Evolutionary conservation across 2,329 filamentous ascomycete species (phyloP), one percentile per base, ranked within the genome.

Genomic region (Chaetomiaceae sp.): DNA sequence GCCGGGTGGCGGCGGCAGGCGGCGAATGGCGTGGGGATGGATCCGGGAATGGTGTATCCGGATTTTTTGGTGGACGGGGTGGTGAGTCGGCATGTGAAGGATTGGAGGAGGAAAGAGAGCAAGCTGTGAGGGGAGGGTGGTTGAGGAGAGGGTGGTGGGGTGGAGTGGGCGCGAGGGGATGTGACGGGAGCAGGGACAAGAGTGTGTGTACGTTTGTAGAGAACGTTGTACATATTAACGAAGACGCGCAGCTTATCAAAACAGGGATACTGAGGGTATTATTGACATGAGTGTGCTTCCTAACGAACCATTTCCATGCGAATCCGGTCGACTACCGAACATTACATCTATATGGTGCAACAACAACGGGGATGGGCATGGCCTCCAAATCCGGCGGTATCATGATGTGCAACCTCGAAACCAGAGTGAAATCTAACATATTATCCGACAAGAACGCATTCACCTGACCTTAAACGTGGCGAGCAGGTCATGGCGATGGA

Each of bases 401-500:
- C 6, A 24, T 19, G 19, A 11, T 20, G 24, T 15, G 17, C 35
- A n/a, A 10, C 32, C 22, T 27, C 2, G 15, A 34, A 34, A 26
- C 2, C 6, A 19, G 30, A 22, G 19, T 7, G 15, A 8, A 11
- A 17, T 22, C 7, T 10, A 18, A 6, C 12, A 14, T 3, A 10
- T 11, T 2, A 18, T 10, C n/a, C 12, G 3, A 29, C 8, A 35
- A 24, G 1, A 20, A 12, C 17, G 11, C 15, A 14, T n/a, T 49
- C 47, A 58, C 38, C 56, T 45, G 29, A 58, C 46, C 34, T 64
- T 60, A 32, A 67, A 62, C 45, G 73, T 66, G 56, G 71, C 69
- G 38, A 93, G 66, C 19, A 91, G 68, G 63, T 93, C 83, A 61
- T 91, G 76, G n/a, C 81, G 75, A 54, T 86, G 73, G 60, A 86